A percentile compares a stretch with the other conserved stretches of the same genome.
phyloP scores from a whole-genome alignment of 2,329 filamentous ascomycete genomes.

The Tolypocladium paradoxum region DNA sequence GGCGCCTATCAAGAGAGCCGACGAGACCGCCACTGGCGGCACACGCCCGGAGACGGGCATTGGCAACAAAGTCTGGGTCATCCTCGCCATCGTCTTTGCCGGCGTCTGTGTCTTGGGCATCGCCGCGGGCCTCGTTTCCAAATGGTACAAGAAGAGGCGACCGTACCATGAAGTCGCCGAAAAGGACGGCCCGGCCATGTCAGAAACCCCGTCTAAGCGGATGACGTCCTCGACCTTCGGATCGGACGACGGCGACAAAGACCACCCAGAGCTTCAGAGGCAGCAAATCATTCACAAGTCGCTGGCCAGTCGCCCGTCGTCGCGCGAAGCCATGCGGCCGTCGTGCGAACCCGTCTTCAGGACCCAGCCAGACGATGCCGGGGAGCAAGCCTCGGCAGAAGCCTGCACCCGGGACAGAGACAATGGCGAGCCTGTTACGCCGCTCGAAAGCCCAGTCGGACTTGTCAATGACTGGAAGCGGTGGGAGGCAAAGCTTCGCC shows the following conservation, averaged over 20 bases:
- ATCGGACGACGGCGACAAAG: neutral
- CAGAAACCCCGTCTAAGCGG: neutral
- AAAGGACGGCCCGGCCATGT: neutral
- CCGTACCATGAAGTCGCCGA: neutral
- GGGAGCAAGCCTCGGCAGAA: neutral
- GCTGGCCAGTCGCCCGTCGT: conserved; percentile 20
- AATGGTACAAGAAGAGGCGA: neutral
- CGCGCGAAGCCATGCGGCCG: neutral
- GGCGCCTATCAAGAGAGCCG: neutral
- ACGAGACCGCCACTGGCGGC: neutral
- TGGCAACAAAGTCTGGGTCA: neutral
- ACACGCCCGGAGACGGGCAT: neutral
- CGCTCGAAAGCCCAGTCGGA: conserved; percentile 2
- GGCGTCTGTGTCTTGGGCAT: neutral
- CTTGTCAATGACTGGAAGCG: conserved; percentile 26
- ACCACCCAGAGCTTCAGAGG: conserved; percentile 26
- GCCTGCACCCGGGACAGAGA: neutral
- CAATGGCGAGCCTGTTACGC: neutral
- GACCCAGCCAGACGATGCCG: neutral
- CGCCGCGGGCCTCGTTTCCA: neutral
- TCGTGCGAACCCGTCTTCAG: neutral
- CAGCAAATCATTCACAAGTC: conserved; percentile 33
- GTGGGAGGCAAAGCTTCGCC: conserved; percentile 24
- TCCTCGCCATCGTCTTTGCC: neutral
- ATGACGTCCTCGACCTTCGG: neutral